Percentiles rank a stretch among this genome's conserved stretches.
Evolutionary conservation across 2,329 filamentous ascomycete species (phyloP).

Genomic region (Nothomitra cinnamomea): DNA sequence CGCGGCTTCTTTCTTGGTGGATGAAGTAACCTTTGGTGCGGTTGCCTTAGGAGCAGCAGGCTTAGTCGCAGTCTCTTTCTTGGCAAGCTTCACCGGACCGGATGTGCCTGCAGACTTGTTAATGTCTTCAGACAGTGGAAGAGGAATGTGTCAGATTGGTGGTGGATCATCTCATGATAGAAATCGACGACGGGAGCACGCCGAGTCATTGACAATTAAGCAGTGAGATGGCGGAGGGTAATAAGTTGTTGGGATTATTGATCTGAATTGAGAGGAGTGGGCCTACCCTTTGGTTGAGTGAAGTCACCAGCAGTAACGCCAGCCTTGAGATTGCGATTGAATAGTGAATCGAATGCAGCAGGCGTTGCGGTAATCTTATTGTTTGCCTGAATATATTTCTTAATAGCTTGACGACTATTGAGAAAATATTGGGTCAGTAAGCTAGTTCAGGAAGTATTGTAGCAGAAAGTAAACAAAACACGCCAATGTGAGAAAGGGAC

Average conservation of each 20-base stretch:
- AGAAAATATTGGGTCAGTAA: slow-evolving; percentile 11
- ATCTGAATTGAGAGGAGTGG: background rate
- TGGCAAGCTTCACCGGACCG: slow-evolving; percentile 80
- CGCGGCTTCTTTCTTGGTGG: slow-evolving; percentile 27
- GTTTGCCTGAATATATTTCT: slow-evolving; percentile 60
- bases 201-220: no score
- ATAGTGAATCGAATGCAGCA: slow-evolving; percentile 49
- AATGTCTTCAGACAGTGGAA: background rate
- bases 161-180: no score
- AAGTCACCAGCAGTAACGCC: slow-evolving; percentile 81
- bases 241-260: no score
- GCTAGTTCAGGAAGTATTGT: background rate
- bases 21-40: slow-evolving; percentile 9
- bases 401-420: slow-evolving; percentile 49
- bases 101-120: slow-evolving; percentile 44
- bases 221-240: no score
- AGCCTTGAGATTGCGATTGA: slow-evolving; percentile 69
- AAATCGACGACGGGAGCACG: no score
- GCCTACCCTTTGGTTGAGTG: slow-evolving; percentile 75
- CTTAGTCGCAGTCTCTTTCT: slow-evolving; percentile 21
- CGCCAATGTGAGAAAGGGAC: slow-evolving; percentile 13
- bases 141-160: background rate
- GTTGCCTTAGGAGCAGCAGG: slow-evolving; percentile 14
- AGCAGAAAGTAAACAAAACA: slow-evolving; percentile 8
- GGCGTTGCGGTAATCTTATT: slow-evolving; percentile 44